A percentile compares a stretch with the other conserved stretches of the same genome.
These are phyloP conservation scores for Apium graveolens DNA, from an alignment of 129 eudicot genomes.

Conservation along the genomic window DNA sequence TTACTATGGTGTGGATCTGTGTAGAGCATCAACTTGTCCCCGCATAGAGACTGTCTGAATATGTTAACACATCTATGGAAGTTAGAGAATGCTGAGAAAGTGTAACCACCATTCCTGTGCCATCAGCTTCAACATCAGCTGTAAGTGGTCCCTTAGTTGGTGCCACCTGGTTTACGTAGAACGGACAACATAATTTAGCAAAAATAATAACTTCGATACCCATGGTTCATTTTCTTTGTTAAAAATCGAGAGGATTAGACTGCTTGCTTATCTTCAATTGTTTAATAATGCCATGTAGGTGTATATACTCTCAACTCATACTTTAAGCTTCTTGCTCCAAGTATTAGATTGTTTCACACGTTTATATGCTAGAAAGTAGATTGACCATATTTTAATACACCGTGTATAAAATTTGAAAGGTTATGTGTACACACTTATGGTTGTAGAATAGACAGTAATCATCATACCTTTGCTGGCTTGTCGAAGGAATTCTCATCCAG, in stretches of 20 bases:
- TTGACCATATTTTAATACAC: neutral
- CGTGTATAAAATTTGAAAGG: neutral
- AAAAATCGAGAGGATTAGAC: neutral
- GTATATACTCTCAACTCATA: neutral
- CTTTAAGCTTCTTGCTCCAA: neutral
- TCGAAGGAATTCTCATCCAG: conserved; percentile 75
- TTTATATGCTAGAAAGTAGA: too few relatives aligned
- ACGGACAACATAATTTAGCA: neutral
- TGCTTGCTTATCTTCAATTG: neutral
- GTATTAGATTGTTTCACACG: too few relatives aligned
- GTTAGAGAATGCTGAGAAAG: conserved; percentile 47
- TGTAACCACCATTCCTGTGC: conserved; percentile 30
- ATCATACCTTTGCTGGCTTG: conserved; percentile 62
- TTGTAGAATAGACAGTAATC: neutral
- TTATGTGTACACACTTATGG: neutral
- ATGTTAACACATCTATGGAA: conserved; percentile 42
- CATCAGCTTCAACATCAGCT: conserved; percentile 22
- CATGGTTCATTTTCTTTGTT: neutral
- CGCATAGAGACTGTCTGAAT: conserved; percentile 1
- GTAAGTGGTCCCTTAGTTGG: conserved; percentile 23
- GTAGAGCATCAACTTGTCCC: neutral
- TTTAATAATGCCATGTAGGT: neutral
- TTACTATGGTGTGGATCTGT: neutral
- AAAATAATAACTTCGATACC: neutral
- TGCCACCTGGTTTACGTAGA: conserved; percentile 24